Evolutionary conservation across 208 protist genomes (phyloP).

Genomic region (Tritrichomonas musculus): DNA sequence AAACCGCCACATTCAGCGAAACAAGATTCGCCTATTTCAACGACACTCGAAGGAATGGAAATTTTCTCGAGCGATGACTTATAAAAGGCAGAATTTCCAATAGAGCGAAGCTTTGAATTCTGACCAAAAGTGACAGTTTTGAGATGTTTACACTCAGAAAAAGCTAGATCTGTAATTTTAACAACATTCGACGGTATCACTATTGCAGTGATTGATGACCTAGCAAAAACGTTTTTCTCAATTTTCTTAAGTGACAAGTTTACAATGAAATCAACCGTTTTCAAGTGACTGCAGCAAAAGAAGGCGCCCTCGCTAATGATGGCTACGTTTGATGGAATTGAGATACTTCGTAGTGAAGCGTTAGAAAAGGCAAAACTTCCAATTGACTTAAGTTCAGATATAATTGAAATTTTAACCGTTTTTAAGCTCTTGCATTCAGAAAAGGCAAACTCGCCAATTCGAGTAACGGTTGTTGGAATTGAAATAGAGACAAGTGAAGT

Average conservation of each 20-base stretch:
- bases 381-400: not conserved
- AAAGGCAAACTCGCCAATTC: not conserved
- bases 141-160: too few relatives aligned
- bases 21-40: too few relatives aligned
- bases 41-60: too few relatives aligned
- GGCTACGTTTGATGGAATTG: not conserved
- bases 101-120: not conserved
- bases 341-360: too few relatives aligned
- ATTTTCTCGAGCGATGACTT: not conserved
- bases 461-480: not conserved
- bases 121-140: too few relatives aligned
- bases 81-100: not conserved
- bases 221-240: too few relatives aligned
- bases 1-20: too few relatives aligned
- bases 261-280: not conserved
- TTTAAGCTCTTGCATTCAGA: not conserved
- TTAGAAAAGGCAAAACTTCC: not conserved
- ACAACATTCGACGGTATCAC: too few relatives aligned
- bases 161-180: too few relatives aligned
- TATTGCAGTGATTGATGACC: too few relatives aligned
- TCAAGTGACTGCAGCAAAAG: not conserved
- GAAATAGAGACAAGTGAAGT: not conserved
- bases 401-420: not conserved
- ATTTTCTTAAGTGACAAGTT: too few relatives aligned
- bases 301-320: not conserved